Percentiles rank a stretch among this genome's conserved stretches.
These are phyloP conservation scores for Didymosphaeria variabile DNA, from an alignment of 2,329 filamentous ascomycete species.

Conservation along the genomic window DNA sequence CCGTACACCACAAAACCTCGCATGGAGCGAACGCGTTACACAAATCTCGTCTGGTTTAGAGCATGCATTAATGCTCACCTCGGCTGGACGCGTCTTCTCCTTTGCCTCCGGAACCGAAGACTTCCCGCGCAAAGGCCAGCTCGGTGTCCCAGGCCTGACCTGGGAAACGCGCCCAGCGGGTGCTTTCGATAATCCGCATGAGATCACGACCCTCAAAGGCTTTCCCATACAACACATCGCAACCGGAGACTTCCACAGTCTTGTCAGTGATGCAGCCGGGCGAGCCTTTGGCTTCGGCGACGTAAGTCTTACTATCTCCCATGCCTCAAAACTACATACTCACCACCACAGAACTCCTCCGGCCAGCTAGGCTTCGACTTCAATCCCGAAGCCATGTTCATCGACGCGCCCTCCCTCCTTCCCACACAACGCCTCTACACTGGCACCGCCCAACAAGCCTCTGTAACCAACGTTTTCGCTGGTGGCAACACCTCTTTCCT, in stretches of 20 bases:
- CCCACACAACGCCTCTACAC: conserved; percentile 77
- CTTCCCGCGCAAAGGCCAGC: conserved; percentile 84
- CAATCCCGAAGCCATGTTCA: conserved; percentile 66
- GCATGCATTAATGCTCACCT: conserved; percentile 86
- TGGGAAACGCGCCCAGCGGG: conserved; percentile 81
- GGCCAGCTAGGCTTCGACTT: conserved; percentile 91
- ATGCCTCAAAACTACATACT: background rate
- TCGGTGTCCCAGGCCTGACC: conserved; percentile 83
- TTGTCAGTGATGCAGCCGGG: conserved; percentile 78
- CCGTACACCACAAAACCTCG: conserved; percentile 71
- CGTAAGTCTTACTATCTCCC: conserved; percentile 14
- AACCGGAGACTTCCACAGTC: conserved; percentile 85
- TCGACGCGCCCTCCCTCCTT: conserved; percentile 76
- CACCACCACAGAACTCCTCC: conserved; percentile 67
- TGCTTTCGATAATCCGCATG: conserved; percentile 82
- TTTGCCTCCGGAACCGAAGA: conserved; percentile 80
- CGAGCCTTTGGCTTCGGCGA: conserved; percentile 89
- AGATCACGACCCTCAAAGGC: conserved; percentile 75
- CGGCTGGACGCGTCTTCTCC: conserved; percentile 84
- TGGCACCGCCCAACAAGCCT: conserved; percentile 68
- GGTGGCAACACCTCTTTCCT: conserved; percentile 90
- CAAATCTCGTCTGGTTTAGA: conserved; percentile 82
- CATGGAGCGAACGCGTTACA: conserved; percentile 75
- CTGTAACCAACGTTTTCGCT: conserved; percentile 80
- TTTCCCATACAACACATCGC: conserved; percentile 79